Evolutionary conservation across 2,329 filamentous ascomycete genomes (phyloP).

Genomic region (Xylaria sp.): DNA sequence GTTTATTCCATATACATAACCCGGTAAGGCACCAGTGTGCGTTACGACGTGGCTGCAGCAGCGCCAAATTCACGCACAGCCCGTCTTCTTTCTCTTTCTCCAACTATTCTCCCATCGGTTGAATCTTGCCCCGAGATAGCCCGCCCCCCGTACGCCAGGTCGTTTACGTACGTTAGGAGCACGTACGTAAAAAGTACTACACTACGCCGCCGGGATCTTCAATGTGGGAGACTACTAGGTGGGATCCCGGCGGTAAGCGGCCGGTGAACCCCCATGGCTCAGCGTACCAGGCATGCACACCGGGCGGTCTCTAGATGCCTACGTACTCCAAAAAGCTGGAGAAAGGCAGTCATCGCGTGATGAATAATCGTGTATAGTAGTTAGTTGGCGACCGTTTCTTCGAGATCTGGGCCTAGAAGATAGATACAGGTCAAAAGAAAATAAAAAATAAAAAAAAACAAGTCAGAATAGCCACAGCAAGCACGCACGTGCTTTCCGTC

Average conservation of each 20-base stretch:
- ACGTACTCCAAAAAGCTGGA: not conserved
- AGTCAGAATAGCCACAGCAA: too few relatives aligned
- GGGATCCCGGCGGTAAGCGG: not conserved
- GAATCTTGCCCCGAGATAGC: conserved; percentile 1
- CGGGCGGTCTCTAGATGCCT: not conserved
- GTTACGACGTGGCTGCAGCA: too few relatives aligned
- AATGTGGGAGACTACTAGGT: not conserved
- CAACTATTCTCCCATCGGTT: not conserved
- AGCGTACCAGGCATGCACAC: not conserved
- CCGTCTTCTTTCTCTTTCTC: not conserved
- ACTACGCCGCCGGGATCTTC: not conserved
- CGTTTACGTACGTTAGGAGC: not conserved
- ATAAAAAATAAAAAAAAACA: too few relatives aligned
- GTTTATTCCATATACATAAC: too few relatives aligned
- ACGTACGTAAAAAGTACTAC: not conserved
- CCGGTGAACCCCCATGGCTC: not conserved
- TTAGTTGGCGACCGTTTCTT: not conserved
- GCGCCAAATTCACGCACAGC: too few relatives aligned
- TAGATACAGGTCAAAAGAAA: too few relatives aligned
- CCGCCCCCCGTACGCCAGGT: not conserved
- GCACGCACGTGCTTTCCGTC: too few relatives aligned
- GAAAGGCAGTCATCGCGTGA: not conserved
- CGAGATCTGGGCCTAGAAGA: too few relatives aligned
- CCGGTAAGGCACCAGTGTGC: too few relatives aligned
- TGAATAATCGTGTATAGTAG: not conserved